Conservation (phyloP, 2,329 filamentous ascomycete genomes). For the Geoglossum cookeanum region DNA sequence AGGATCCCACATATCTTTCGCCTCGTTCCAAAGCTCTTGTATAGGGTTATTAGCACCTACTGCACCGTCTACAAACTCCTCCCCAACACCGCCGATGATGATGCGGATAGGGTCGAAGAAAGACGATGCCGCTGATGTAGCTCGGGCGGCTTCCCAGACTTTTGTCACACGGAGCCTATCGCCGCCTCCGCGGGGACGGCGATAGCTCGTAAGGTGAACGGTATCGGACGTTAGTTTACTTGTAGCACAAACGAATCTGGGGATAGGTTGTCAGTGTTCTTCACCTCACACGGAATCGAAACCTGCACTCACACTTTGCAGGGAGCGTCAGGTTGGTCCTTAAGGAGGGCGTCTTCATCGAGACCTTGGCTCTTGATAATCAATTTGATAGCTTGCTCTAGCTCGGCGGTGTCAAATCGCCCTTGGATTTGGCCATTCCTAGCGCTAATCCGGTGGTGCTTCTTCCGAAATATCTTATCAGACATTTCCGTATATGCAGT, state of each 20-base stretch:
- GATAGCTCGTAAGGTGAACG: conserved; percentile 14
- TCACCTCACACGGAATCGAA: too few relatives aligned
- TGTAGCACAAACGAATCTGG: conserved; percentile 13
- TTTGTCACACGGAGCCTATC: conserved; percentile 9
- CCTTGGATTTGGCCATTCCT: neutral
- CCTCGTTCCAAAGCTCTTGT: conserved; percentile 14
- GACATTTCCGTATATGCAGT: conserved; percentile 5
- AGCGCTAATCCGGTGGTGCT: neutral
- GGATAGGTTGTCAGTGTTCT: conserved; percentile 8
- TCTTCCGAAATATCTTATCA: conserved; percentile 4
- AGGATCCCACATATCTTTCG: conserved; percentile 15
- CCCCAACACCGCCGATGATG: conserved; percentile 9
- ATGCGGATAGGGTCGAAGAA: conserved; percentile 15
- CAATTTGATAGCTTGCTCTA: neutral
- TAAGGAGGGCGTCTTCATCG: neutral
- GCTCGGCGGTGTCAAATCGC: neutral
- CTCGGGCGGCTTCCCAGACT: conserved; percentile 16
- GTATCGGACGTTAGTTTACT: conserved; percentile 8
- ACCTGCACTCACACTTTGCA: neutral
- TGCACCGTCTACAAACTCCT: conserved; percentile 14
- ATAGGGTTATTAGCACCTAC: conserved; percentile 17
- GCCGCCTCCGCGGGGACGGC: conserved; percentile 7
- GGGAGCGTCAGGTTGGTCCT: neutral
- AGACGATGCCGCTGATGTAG: conserved; percentile 16
- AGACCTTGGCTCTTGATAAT: neutral